These are phyloP conservation scores for Mycosphaerella sp. DNA, from an alignment of 2,329 filamentous ascomycete genomes.

Conservation along the genomic window DNA sequence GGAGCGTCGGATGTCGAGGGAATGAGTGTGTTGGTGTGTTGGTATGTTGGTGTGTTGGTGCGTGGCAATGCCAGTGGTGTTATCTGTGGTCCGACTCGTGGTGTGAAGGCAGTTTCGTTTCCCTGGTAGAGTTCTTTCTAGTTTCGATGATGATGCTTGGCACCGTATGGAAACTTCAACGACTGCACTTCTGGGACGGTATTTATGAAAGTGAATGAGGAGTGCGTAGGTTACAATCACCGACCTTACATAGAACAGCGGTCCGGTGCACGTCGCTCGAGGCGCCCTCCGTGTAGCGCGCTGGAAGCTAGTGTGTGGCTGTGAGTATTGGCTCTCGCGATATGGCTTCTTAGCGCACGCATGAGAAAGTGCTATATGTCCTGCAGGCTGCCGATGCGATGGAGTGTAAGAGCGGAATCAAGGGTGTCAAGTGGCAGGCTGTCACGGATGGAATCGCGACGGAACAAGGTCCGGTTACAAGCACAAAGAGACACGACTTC, in stretches of 20 bases:
- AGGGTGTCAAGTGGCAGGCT: not conserved
- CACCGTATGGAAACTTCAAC: too few species aligned
- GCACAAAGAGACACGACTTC: constrained; percentile 5
- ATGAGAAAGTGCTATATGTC: not conserved
- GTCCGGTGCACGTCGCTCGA: too few species aligned
- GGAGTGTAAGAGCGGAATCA: not conserved
- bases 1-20: not conserved
- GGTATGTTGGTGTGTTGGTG: constrained; percentile 9
- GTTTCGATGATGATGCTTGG: too few species aligned
- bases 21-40: constrained; percentile 1
- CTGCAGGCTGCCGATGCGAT: not conserved
- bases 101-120: not conserved
- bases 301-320: not conserved
- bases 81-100: constrained; percentile 1
- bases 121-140: too few species aligned
- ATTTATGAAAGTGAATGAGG: too few species aligned
- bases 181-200: too few species aligned
- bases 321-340: not conserved
- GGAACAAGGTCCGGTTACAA: not conserved
- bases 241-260: too few species aligned
- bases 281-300: not conserved
- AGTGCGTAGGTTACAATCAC: too few species aligned
- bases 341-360: not conserved
- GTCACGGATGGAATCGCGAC: not conserved
- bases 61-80: not conserved